A percentile compares a stretch with the other conserved stretches of the same genome.
phyloP scores from a whole-genome alignment of 768 basidiomycete genomes.

The Saitozyma podzolica region DNA sequence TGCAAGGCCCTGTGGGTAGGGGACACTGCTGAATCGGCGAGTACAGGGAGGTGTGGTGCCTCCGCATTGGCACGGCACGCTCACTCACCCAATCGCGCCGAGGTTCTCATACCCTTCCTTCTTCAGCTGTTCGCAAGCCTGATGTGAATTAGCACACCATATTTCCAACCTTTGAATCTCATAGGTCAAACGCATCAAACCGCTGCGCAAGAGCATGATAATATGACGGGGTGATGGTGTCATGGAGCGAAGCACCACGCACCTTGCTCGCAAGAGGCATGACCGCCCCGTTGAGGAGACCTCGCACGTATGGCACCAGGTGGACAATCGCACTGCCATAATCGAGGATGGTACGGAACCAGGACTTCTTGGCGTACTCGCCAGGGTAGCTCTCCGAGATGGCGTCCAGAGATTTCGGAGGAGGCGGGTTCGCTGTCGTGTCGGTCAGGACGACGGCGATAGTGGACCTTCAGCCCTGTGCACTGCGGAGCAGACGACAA shows the following conservation, averaged over 20 bases:
- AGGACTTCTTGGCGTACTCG: constrained; percentile 17
- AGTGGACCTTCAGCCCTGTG: not conserved
- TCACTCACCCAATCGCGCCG: constrained; percentile 28
- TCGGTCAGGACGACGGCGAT: constrained; percentile 2
- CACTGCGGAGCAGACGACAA: no score
- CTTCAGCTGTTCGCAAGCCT: constrained; percentile 29
- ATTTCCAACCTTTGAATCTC: no score
- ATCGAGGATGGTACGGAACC: constrained; percentile 18
- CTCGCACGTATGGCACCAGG: constrained; percentile 9
- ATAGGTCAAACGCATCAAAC: no score
- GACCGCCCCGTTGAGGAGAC: not conserved
- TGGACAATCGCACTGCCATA: not conserved
- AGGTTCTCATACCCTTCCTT: constrained; percentile 30
- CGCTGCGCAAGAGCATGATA: no score
- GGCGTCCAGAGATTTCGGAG: constrained; percentile 12
- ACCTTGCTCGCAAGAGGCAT: constrained; percentile 23
- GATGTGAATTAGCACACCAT: not conserved
- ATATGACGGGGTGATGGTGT: no score
- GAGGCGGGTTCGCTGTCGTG: constrained; percentile 23
- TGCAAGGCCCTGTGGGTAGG: no score
- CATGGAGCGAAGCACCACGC: not conserved
- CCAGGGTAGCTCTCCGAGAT: constrained; percentile 24
- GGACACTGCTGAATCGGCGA: no score
- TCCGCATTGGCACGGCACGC: not conserved
- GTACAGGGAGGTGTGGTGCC: not conserved